phyloP scores from a whole-genome alignment of 1,139 yeast genomes.

The Candida dubliniensis region DNA sequence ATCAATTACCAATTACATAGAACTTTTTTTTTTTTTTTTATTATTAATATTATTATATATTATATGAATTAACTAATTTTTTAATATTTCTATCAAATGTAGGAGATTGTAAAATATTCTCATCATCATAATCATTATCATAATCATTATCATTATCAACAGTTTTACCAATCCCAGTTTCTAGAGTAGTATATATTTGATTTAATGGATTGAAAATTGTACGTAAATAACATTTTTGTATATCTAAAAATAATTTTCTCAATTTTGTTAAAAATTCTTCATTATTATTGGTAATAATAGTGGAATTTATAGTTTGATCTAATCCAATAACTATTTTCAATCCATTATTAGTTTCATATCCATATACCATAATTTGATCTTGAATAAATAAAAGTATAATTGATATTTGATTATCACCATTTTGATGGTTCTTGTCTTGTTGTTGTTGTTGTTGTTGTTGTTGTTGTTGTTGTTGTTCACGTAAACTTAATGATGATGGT shows the following conservation, averaged over 20 bases:
- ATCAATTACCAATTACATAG: no score
- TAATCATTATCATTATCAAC: constrained; percentile 23
- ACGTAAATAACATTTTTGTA: constrained; percentile 52
- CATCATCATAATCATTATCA: constrained; percentile 23
- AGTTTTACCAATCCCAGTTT: no score
- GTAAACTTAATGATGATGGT: constrained; percentile 41
- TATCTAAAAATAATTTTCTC: constrained; percentile 32
- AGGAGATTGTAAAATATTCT: constrained; percentile 24
- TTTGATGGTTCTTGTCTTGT: constrained; percentile 15
- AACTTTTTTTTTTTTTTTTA: no score
- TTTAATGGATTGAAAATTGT: constrained; percentile 60
- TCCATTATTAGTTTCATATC: constrained; percentile 62
- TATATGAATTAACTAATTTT: constrained; percentile 26
- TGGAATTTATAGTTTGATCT: constrained; percentile 8
- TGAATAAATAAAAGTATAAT: constrained; percentile 54
- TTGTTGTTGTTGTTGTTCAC: constrained; percentile 40
- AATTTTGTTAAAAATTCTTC: constrained; percentile 14
- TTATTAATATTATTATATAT: constrained; percentile 1
- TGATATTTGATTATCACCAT: constrained; percentile 18
- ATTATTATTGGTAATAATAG: not conserved
- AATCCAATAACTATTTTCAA: constrained; percentile 58
- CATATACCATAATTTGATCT: constrained; percentile 62
- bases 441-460: constrained; percentile 5
- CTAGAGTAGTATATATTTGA: constrained; percentile 17
- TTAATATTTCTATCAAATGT: constrained; percentile 41